These are phyloP conservation scores for Grosmannia huntii DNA, from an alignment of 2,329 filamentous ascomycete genomes.

Conservation along the genomic window DNA sequence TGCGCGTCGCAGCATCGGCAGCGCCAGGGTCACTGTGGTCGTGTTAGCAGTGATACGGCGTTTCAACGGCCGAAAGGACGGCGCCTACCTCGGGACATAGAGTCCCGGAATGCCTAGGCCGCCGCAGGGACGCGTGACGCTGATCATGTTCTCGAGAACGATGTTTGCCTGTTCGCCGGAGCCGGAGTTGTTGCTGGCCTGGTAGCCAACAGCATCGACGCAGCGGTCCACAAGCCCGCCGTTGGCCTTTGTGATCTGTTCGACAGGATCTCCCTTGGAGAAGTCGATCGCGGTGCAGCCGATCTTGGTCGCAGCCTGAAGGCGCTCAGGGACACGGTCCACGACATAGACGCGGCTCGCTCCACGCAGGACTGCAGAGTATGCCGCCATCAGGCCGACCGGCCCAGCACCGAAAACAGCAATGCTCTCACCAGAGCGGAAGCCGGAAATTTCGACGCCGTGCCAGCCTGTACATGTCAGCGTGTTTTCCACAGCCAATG, in stretches of 20 bases:
- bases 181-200: not conserved
- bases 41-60: not conserved
- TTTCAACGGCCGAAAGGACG: not conserved
- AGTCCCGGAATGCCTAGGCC: not conserved
- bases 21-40: not conserved
- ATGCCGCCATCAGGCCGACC: slow-evolving; percentile 16
- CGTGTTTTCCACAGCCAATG: too few relatives aligned
- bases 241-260: slow-evolving; percentile 11
- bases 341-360: slow-evolving; percentile 13
- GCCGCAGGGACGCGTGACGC: not conserved
- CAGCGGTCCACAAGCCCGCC: not conserved
- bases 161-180: not conserved
- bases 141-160: slow-evolving; percentile 1
- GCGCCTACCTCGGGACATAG: not conserved
- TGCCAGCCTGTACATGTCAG: slow-evolving; percentile 25
- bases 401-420: slow-evolving; percentile 16
- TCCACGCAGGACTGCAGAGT: slow-evolving; percentile 16
- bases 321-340: slow-evolving; percentile 14
- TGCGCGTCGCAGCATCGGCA: not conserved
- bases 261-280: slow-evolving; percentile 7
- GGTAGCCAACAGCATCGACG: slow-evolving; percentile 1
- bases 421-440: slow-evolving; percentile 21
- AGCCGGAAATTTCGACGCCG: slow-evolving; percentile 22
- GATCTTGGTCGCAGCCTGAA: slow-evolving; percentile 12
- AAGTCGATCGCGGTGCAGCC: slow-evolving; percentile 15